phyloP scores from a whole-genome alignment of 306 rosid species.

The Mimosa bimucronata region DNA sequence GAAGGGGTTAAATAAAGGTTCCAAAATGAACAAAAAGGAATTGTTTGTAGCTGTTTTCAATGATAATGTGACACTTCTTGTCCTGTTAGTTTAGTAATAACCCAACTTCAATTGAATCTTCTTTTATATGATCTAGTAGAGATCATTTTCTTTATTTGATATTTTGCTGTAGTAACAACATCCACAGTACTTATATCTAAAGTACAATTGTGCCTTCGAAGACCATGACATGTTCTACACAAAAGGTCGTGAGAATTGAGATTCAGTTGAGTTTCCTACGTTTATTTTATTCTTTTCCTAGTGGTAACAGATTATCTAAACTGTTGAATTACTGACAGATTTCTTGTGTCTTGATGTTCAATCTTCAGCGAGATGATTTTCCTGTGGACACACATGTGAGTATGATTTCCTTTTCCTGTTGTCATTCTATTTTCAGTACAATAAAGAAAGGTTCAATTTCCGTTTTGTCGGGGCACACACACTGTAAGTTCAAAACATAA shows the following conservation, averaged over 20 bases:
- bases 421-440: neutral
- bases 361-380: constrained; percentile 88
- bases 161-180: neutral
- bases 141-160: constrained; percentile 22
- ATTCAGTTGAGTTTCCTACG: constrained; percentile 17
- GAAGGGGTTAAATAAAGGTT: constrained; percentile 8
- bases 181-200: neutral
- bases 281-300: neutral
- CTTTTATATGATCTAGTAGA: neutral
- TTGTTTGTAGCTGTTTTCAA: neutral
- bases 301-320: constrained; percentile 28
- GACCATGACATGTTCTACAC: neutral
- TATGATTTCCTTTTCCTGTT: neutral
- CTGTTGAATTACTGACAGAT: constrained; percentile 43
- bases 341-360: constrained; percentile 57
- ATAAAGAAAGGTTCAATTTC: constrained; percentile 11
- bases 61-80: neutral
- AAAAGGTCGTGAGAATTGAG: neutral
- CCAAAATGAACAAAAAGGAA: constrained; percentile 16
- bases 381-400: constrained; percentile 97
- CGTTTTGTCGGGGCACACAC: constrained; percentile 11
- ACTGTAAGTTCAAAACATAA: neutral
- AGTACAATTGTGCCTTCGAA: neutral
- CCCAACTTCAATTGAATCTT: neutral
- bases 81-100: neutral